These are phyloP conservation scores for Rhodotorula glutinis DNA, from an alignment of 1,284 basidiomycete species.

Conservation along the genomic window DNA sequence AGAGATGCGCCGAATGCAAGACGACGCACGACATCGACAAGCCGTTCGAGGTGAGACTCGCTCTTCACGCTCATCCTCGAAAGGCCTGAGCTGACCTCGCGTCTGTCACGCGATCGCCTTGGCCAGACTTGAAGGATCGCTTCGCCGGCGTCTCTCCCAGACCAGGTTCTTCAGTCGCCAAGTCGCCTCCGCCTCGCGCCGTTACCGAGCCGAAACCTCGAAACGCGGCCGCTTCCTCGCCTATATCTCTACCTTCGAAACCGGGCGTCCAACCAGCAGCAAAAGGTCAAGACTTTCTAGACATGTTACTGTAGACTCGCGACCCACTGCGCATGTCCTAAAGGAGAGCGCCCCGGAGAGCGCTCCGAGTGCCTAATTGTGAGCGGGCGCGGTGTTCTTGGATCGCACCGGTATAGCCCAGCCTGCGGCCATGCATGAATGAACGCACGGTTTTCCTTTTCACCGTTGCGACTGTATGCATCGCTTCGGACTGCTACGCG, in stretches of 20 bases:
- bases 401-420: no score
- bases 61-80: neutral
- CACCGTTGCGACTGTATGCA: no score
- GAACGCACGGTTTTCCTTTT: no score
- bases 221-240: neutral
- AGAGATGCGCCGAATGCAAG: conserved; percentile 9
- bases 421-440: no score
- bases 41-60: conserved; percentile 25
- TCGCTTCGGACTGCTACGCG: no score
- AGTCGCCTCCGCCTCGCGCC: neutral
- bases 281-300: conserved; percentile 25
- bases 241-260: neutral
- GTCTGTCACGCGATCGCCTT: no score
- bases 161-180: neutral
- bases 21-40: conserved; percentile 23
- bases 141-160: conserved; percentile 12
- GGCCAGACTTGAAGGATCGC: conserved; percentile 27
- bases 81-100: no score
- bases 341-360: no score
- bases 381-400: no score
- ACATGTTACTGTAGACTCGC: conserved; percentile 16
- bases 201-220: neutral
- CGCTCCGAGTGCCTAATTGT: no score
- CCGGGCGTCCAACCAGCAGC: neutral
- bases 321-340: no score